A percentile compares a stretch with the other conserved stretches of the same genome.
phyloP scores from a whole-genome alignment of 1,284 basidiomycete genomes.

The Salmacisia buchloeana region DNA sequence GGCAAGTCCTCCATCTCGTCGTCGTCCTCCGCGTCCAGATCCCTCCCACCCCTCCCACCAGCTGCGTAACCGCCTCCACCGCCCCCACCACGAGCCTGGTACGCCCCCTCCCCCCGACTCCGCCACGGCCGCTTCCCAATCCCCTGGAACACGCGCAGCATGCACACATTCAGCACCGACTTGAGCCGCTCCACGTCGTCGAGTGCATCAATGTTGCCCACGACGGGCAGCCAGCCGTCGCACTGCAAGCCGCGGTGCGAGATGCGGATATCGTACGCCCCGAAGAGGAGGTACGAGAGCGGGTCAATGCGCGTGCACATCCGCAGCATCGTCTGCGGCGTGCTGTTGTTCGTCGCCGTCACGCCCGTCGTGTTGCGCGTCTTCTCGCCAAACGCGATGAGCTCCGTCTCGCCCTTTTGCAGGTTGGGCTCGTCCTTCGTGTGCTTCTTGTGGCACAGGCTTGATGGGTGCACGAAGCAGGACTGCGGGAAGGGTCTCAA shows the following conservation, averaged over 20 bases:
- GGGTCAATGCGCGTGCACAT: conserved; percentile 67
- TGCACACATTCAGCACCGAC: conserved; percentile 71
- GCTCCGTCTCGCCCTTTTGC: conserved; percentile 60
- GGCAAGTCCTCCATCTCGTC: conserved; percentile 11
- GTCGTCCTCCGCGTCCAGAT: too few species aligned
- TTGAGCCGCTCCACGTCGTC: conserved; percentile 83
- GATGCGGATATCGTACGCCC: conserved; percentile 67
- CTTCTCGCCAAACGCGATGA: conserved; percentile 83
- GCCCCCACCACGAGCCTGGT: conserved; percentile 1
- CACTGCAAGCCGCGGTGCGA: conserved; percentile 58
- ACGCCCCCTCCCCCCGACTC: background rate
- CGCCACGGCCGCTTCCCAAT: conserved; percentile 25
- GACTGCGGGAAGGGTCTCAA: conserved; percentile 16
- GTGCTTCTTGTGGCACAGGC: conserved; percentile 74
- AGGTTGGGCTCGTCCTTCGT: conserved; percentile 55
- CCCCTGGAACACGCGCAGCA: conserved; percentile 87
- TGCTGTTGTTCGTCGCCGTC: conserved; percentile 47
- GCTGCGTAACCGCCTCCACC: conserved; percentile 4
- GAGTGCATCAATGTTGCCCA: conserved; percentile 66
- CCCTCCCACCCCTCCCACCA: too few species aligned
- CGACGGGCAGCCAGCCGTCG: conserved; percentile 84
- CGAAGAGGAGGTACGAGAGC: conserved; percentile 86
- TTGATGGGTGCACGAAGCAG: conserved; percentile 74
- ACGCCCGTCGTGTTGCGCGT: conserved; percentile 64
- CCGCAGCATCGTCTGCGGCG: conserved; percentile 67